These are phyloP conservation scores for Phytophthora palmivora DNA, from an alignment of 352 stramenopile species.

Conservation along the genomic window DNA sequence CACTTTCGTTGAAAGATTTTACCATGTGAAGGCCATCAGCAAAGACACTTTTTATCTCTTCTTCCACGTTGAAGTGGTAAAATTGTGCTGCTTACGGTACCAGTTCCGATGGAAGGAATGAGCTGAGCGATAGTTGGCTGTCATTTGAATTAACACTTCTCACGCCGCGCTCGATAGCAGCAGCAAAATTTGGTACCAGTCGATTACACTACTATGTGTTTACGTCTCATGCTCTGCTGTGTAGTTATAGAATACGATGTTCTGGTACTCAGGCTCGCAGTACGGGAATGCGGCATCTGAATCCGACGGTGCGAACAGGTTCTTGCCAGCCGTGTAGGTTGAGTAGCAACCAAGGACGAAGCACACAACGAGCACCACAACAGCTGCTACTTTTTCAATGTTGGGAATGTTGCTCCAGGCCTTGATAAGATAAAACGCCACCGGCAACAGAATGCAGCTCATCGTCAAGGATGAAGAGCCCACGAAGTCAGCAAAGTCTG, in stretches of 20 bases:
- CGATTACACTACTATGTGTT: too few relatives aligned
- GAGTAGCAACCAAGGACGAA: constrained; percentile 54
- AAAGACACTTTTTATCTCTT: too few relatives aligned
- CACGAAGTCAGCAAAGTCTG: constrained; percentile 57
- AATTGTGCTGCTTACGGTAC: too few relatives aligned
- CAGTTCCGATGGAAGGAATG: too few relatives aligned
- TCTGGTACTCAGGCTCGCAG: constrained; percentile 41
- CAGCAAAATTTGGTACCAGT: background rate
- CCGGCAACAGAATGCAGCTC: constrained; percentile 44
- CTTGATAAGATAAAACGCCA: constrained; percentile 53
- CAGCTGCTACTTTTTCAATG: constrained; percentile 27
- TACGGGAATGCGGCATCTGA: constrained; percentile 38
- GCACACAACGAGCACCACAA: constrained; percentile 41
- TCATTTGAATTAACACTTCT: background rate
- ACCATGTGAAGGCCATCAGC: too few relatives aligned
- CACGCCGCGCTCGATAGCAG: constrained; percentile 4
- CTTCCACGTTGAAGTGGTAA: too few relatives aligned
- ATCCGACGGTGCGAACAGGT: constrained; percentile 45
- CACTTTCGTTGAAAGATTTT: too few relatives aligned
- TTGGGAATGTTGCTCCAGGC: constrained; percentile 26
- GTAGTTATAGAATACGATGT: constrained; percentile 53
- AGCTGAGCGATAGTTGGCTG: too few relatives aligned
- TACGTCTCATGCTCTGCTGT: constrained; percentile 39
- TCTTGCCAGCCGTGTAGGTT: constrained; percentile 52
- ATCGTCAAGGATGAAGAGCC: constrained; percentile 50